Evolutionary conservation across 2,329 filamentous ascomycete genomes (phyloP).

Genomic region (Shiraia sp.): DNA sequence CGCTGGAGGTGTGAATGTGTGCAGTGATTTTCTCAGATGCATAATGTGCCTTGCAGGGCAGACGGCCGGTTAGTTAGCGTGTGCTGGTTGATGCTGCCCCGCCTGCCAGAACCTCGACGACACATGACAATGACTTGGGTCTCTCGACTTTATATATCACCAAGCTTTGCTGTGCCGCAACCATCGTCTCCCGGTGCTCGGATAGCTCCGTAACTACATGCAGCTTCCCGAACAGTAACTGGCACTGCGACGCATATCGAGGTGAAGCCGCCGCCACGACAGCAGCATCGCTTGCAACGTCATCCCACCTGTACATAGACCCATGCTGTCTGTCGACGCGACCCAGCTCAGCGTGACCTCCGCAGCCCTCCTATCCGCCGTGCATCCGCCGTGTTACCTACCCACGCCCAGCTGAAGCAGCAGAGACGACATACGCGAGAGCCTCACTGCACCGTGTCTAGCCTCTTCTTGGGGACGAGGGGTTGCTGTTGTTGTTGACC

Average conservation of each 20-base stretch:
- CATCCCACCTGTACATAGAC: slow-evolving; percentile 27
- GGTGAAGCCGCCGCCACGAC: slow-evolving; percentile 12
- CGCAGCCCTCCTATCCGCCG: slow-evolving; percentile 3
- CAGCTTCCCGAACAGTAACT: slow-evolving; percentile 10
- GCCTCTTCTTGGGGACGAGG: not conserved
- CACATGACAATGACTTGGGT: not conserved
- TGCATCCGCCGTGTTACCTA: slow-evolving; percentile 2
- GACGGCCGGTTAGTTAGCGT: not conserved
- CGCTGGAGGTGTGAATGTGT: not conserved
- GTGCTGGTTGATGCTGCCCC: not conserved
- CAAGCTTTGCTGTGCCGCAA: slow-evolving; percentile 7
- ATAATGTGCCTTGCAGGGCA: not conserved
- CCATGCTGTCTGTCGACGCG: slow-evolving; percentile 20
- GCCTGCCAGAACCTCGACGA: not conserved
- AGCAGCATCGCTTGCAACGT: slow-evolving; percentile 32
- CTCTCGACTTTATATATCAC: not conserved
- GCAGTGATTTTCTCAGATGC: not conserved
- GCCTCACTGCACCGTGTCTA: not conserved
- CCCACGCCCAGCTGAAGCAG: not conserved
- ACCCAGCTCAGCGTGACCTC: slow-evolving; percentile 12
- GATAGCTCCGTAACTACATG: slow-evolving; percentile 9
- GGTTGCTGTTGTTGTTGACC: no score
- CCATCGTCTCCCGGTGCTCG: not conserved
- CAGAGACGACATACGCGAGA: not conserved
- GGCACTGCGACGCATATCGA: slow-evolving; percentile 3